Evolutionary conservation across 192 early-diverging fungal genomes (phyloP), one percentile per base, ranked within the genome.

Genomic region (Glomus cerebriforme): DNA sequence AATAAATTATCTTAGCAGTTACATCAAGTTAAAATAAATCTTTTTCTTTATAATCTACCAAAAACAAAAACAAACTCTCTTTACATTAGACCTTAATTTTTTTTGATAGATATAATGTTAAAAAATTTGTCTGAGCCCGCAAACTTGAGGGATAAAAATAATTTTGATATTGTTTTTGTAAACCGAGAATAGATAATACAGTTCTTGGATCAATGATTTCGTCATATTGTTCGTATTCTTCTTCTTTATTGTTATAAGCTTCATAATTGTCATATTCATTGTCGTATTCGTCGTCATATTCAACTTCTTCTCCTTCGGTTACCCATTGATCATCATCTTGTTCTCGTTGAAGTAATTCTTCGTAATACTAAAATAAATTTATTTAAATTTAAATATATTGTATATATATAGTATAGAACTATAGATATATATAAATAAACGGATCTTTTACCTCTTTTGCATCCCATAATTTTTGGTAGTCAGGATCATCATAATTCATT

Each of bases 401-500:
- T n/a, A n/a, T n/a, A n/a, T n/a, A n/a, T n/a, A n/a, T n/a, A n/a
- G n/a, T n/a, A n/a, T n/a, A n/a, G n/a, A n/a, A n/a, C n/a, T n/a
- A n/a, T n/a, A n/a, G n/a, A n/a, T n/a, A n/a, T n/a, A n/a, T n/a
- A n/a, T n/a, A n/a, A n/a, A n/a, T n/a, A n/a, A n/a, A n/a, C n/a
- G n/a, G n/a, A n/a, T n/a, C n/a, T n/a, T n/a, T n/a, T 45, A 70
- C 39, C 9, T 70, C 37, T 27, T 47, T 45, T 15, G 43, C 24
- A 0, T 70, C 37, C 43, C 6, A 22, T 27, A 70, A 47, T 43
- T 70, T 70, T 47, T 43, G 19, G 47, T 70, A 70, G 27, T 70
- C 68, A 27, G 35, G 39, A 26, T 70, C 68, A 27, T 70, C 26
- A 47, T 10, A n/a, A 45, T 70, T 27, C 68, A 70, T 70, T 49